Percentiles rank a stretch among this genome's conserved stretches.
Conservation (phyloP, 768 basidiomycete species). For the Amanita fuliginea region DNA sequence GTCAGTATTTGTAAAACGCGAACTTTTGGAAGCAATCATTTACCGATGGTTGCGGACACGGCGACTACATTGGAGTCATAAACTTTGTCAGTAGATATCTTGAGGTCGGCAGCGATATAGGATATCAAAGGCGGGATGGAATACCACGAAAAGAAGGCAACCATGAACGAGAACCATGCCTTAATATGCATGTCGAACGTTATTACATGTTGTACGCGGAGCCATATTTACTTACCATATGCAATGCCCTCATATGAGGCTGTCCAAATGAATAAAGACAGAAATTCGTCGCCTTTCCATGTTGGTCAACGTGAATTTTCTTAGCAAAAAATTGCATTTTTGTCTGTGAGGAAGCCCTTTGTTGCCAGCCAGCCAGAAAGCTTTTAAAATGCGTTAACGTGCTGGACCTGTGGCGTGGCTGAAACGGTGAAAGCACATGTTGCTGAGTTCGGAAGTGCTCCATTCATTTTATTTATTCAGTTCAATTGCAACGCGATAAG, state of each 20-base stretch:
- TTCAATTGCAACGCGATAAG: no score
- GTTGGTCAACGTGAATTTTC: neutral
- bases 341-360: neutral
- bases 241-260: slow-evolving; percentile 3
- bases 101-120: neutral
- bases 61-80: slow-evolving; percentile 4
- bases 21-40: neutral
- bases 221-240: neutral
- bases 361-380: neutral
- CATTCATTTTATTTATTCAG: no score
- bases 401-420: no score
- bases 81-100: neutral
- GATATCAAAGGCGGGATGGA: slow-evolving; percentile 4
- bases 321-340: slow-evolving; percentile 2
- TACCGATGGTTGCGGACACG: slow-evolving; percentile 1
- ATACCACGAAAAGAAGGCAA: slow-evolving; percentile 2
- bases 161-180: slow-evolving; percentile 3
- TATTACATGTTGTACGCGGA: neutral
- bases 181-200: neutral
- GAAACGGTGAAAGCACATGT: no score
- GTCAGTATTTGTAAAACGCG: neutral
- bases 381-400: no score
- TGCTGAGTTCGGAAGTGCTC: no score
- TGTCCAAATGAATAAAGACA: neutral
- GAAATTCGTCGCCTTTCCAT: slow-evolving; percentile 3